Percentiles rank a stretch among this genome's conserved stretches.
These are phyloP conservation scores for Camellia oleifera DNA, from an alignment of 179 eudicot species.

Conservation along the genomic window DNA sequence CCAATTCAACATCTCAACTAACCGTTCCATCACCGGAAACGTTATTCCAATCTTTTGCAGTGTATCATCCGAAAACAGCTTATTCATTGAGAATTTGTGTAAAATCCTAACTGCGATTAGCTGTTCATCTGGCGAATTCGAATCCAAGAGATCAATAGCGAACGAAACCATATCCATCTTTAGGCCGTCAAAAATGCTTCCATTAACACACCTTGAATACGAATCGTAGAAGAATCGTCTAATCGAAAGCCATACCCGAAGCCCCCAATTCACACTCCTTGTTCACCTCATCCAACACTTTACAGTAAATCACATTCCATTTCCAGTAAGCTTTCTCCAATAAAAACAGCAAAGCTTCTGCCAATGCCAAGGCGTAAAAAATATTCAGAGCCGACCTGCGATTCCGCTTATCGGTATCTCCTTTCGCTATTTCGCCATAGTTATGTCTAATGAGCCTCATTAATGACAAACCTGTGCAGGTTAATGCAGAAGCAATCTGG, in stretches of 20 bases:
- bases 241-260: constrained; percentile 50
- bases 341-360: constrained; percentile 81
- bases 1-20: constrained; percentile 92
- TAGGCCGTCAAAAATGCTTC: constrained; percentile 85
- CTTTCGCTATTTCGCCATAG: constrained; percentile 58
- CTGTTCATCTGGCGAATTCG: constrained; percentile 76
- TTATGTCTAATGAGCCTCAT: constrained; percentile 57
- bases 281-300: constrained; percentile 57
- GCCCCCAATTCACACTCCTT: constrained; percentile 67
- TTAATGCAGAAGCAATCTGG: constrained; percentile 62
- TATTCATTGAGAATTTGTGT: constrained; percentile 34
- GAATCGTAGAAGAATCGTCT: constrained; percentile 89
- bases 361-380: constrained; percentile 80
- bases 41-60: constrained; percentile 76
- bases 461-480: constrained; percentile 65
- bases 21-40: constrained; percentile 61
- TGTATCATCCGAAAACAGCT: constrained; percentile 57
- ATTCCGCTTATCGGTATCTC: constrained; percentile 62
- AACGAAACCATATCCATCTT: constrained; percentile 94
- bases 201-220: constrained; percentile 74
- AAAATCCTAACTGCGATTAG: constrained; percentile 68
- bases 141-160: constrained; percentile 69
- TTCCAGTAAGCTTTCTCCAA: constrained; percentile 90
- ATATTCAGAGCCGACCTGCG: constrained; percentile 45
- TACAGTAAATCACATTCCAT: constrained; percentile 44